Evolutionary conservation across 2,329 filamentous ascomycete genomes (phyloP).

Genomic region (Colletotrichum sp.): DNA sequence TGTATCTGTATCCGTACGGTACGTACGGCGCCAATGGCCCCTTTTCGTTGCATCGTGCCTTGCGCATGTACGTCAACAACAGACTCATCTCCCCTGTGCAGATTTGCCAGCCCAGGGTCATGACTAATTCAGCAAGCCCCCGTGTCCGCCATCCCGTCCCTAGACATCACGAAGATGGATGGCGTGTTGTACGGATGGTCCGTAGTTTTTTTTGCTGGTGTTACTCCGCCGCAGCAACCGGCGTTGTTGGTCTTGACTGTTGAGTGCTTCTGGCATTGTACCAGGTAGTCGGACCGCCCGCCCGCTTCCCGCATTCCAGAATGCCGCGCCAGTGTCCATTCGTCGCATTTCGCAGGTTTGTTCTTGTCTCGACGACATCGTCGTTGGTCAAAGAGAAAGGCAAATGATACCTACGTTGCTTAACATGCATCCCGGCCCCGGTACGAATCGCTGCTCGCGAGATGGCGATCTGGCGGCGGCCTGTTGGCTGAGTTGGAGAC

Average conservation of each 20-base stretch:
- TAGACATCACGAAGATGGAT: neutral
- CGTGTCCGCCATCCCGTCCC: neutral
- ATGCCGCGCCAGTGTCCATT: neutral
- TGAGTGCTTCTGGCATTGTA: neutral
- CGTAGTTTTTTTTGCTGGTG: neutral
- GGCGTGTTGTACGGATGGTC: neutral
- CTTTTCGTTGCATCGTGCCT: neutral
- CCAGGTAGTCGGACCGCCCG: neutral
- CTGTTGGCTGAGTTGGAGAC: neutral
- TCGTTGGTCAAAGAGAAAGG: neutral
- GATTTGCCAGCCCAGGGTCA: neutral
- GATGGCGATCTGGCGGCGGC: neutral
- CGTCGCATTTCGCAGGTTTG: neutral
- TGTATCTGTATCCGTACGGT: neutral
- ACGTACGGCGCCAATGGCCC: neutral
- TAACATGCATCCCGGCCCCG: neutral
- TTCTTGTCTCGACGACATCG: neutral
- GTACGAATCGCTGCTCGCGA: neutral
- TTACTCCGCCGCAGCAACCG: neutral
- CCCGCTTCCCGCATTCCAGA: neutral
- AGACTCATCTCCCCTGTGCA: conserved; percentile 3
- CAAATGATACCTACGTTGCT: neutral
- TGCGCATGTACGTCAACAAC: neutral
- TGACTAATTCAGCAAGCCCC: neutral
- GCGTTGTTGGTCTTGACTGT: neutral